phyloP scores from a whole-genome alignment of 2,329 filamentous ascomycete species.

The Fusarium nygamai region DNA sequence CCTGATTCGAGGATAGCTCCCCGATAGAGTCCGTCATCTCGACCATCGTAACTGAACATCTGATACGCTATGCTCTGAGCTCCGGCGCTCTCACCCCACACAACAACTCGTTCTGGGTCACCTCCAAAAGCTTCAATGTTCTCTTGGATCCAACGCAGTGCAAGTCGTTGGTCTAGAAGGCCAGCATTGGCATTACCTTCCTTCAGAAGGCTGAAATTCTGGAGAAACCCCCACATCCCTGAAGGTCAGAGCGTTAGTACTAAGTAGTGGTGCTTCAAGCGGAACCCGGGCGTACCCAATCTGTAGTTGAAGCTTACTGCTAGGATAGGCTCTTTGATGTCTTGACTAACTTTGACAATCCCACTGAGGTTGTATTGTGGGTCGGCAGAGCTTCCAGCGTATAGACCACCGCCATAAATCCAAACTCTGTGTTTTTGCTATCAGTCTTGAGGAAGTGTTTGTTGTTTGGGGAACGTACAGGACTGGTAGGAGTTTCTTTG shows the following conservation, averaged over 20 bases:
- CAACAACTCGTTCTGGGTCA: slow-evolving; percentile 55
- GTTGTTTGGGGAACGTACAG: neutral
- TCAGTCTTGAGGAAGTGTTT: neutral
- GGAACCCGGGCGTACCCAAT: slow-evolving; percentile 44
- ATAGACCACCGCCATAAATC: slow-evolving; percentile 69
- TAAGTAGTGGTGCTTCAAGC: neutral
- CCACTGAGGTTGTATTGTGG: slow-evolving; percentile 52
- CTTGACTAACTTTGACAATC: slow-evolving; percentile 60
- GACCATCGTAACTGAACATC: slow-evolving; percentile 64
- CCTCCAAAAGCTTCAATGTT: slow-evolving; percentile 64
- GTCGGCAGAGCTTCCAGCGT: slow-evolving; percentile 60
- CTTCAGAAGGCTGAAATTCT: slow-evolving; percentile 54
- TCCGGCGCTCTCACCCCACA: slow-evolving; percentile 60
- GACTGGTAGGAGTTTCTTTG: slow-evolving; percentile 51
- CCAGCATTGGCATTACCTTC: slow-evolving; percentile 60
- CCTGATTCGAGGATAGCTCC: slow-evolving; percentile 65
- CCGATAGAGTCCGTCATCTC: slow-evolving; percentile 64
- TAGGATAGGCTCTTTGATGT: slow-evolving; percentile 63
- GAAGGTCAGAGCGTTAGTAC: neutral
- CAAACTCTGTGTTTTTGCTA: slow-evolving; percentile 50
- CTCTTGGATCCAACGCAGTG: slow-evolving; percentile 61
- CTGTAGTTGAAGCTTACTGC: slow-evolving; percentile 65
- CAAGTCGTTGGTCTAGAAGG: slow-evolving; percentile 60
- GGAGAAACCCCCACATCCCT: slow-evolving; percentile 62
- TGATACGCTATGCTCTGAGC: slow-evolving; percentile 57